Conservation (phyloP, 768 basidiomycete species). For the Suillus fuscotomentosus region DNA sequence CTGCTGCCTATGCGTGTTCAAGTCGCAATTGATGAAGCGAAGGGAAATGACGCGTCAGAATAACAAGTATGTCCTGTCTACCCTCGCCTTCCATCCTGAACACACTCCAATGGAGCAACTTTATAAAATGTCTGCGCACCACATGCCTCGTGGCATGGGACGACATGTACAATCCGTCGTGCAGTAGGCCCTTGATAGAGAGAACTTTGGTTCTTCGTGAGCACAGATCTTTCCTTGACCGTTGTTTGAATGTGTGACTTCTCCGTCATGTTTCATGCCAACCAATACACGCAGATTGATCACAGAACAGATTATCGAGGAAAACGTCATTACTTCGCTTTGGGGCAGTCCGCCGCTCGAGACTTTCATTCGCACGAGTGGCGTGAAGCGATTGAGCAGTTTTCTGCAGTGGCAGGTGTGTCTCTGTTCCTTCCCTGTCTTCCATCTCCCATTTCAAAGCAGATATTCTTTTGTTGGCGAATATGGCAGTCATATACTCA, state of each 20-base stretch:
- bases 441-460: slow-evolving; percentile 34
- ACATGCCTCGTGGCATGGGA: too few relatives aligned
- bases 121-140: too few relatives aligned
- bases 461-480: slow-evolving; percentile 29
- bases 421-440: slow-evolving; percentile 9
- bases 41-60: too few relatives aligned
- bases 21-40: too few relatives aligned
- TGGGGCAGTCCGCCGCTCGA: slow-evolving; percentile 80
- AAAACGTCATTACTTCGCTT: slow-evolving; percentile 61
- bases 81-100: too few relatives aligned
- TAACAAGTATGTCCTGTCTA: too few relatives aligned
- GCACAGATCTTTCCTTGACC: background rate
- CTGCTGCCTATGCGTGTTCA: too few relatives aligned
- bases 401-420: slow-evolving; percentile 95
- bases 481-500: background rate
- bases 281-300: background rate
- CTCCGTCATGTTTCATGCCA: background rate
- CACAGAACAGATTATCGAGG: slow-evolving; percentile 28
- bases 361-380: slow-evolving; percentile 87
- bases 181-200: slow-evolving; percentile 30
- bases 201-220: slow-evolving; percentile 27
- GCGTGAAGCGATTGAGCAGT: slow-evolving; percentile 85
- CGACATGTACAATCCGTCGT: too few relatives aligned
- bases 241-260: slow-evolving; percentile 4
- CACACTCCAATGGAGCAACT: too few relatives aligned